A percentile compares a stretch with the other conserved stretches of the same genome.
phyloP scores from a whole-genome alignment of 768 basidiomycete genomes.

The Rhodosporidiobolus odoratus region DNA sequence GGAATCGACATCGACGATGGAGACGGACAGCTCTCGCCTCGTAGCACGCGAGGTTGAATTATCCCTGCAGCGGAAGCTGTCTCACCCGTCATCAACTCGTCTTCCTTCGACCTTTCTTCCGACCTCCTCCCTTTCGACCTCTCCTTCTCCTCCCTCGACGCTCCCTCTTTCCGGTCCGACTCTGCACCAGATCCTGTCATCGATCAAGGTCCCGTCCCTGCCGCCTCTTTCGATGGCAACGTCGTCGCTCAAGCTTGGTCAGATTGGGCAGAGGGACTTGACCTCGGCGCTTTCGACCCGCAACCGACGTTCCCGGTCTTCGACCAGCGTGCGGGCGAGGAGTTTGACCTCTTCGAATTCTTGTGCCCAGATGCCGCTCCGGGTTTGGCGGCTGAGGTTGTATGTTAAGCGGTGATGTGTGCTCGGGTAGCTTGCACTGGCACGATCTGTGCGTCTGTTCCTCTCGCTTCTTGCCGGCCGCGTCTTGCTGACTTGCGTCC shows the following conservation, averaged over 20 bases:
- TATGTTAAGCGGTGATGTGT: constrained; percentile 15
- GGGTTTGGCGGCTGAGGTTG: constrained; percentile 10
- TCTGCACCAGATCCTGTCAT: constrained; percentile 29
- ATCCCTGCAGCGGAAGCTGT: constrained; percentile 40
- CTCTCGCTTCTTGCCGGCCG: background rate
- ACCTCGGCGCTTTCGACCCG: background rate
- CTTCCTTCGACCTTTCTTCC: no score
- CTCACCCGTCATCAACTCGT: constrained; percentile 3
- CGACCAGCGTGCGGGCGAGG: background rate
- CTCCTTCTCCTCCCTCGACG: background rate
- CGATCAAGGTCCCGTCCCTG: constrained; percentile 13
- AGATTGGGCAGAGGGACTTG: constrained; percentile 17
- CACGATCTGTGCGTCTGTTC: background rate
- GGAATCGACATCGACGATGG: background rate
- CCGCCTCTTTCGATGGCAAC: background rate
- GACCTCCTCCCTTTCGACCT: constrained; percentile 1
- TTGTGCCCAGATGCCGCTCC: constrained; percentile 12
- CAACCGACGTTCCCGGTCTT: no score
- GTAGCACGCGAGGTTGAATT: constrained; percentile 35
- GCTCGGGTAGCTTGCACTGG: background rate
- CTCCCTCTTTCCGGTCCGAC: background rate
- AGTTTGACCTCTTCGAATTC: constrained; percentile 33
- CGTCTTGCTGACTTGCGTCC: background rate
- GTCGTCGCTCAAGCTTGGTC: constrained; percentile 19
- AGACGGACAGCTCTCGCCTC: constrained; percentile 31